These are phyloP conservation scores for Echites panduratus DNA, from an alignment of 257 asterid species.

Conservation along the genomic window DNA sequence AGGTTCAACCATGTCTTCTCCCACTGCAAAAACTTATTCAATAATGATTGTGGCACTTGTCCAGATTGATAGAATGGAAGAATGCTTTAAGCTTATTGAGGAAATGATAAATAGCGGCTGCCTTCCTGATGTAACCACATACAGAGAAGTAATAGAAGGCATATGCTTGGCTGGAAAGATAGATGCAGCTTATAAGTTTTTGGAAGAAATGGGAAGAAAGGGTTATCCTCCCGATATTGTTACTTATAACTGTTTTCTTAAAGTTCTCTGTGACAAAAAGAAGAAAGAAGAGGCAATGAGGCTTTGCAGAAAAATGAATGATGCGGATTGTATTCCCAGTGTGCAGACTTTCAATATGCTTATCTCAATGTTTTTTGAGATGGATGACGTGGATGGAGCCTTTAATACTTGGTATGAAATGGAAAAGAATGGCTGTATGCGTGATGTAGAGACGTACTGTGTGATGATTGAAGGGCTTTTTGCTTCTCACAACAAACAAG, in stretches of 20 bases:
- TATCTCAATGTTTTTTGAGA: conserved; percentile 59
- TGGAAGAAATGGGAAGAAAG: conserved; percentile 73
- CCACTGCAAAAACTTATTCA: conserved; percentile 79
- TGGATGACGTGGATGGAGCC: conserved; percentile 62
- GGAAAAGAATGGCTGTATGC: conserved; percentile 56
- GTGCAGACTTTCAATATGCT: conserved; percentile 84
- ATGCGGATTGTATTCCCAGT: conserved; percentile 64
- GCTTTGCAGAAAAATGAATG: conserved; percentile 60
- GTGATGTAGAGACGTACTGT: conserved; percentile 66
- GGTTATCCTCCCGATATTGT: conserved; percentile 96
- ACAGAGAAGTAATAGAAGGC: conserved; percentile 78
- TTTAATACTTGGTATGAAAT: conserved; percentile 80
- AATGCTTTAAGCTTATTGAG: conserved; percentile 44
- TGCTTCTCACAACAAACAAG: conserved; percentile 38
- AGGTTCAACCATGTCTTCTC: conserved; percentile 80
- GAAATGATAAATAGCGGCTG: conserved; percentile 78
- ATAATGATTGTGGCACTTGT: conserved; percentile 70
- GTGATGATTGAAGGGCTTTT: conserved; percentile 92
- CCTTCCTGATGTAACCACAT: conserved; percentile 89
- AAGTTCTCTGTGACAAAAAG: conserved; percentile 71
- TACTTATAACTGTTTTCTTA: conserved; percentile 80
- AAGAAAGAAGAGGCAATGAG: conserved; percentile 50
- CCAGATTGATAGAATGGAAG: conserved; percentile 64
- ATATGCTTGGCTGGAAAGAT: conserved; percentile 62
- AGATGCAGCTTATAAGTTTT: conserved; percentile 64